Conservation (phyloP, 75 land plant species). For the Pinus taeda region DNA sequence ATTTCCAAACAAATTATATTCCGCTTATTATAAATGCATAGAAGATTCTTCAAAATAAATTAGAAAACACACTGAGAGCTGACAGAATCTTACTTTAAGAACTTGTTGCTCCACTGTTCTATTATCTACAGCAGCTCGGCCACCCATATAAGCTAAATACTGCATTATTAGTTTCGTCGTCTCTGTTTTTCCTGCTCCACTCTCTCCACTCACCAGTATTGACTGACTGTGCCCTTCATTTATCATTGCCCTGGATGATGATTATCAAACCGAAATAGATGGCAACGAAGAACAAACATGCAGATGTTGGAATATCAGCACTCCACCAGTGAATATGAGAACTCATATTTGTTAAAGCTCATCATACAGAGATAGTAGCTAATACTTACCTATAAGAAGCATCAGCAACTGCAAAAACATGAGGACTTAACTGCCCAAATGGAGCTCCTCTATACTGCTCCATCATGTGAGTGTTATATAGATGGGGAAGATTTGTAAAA, state of each 20-base stretch:
- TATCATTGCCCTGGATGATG: slow-evolving; percentile 77
- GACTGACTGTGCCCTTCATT: slow-evolving; percentile 80
- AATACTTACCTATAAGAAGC: slow-evolving; percentile 74
- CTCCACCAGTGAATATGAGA: background rate
- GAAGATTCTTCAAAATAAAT: background rate
- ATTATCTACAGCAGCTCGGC: slow-evolving; percentile 83
- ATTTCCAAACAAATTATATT: background rate
- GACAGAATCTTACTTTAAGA: slow-evolving; percentile 67
- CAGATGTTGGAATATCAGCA: background rate
- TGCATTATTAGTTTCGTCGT: slow-evolving; percentile 99
- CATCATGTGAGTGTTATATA: slow-evolving; percentile 95
- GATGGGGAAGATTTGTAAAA: slow-evolving; percentile 95
- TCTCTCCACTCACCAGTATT: slow-evolving; percentile 97
- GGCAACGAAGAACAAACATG: background rate
- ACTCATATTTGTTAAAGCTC: no score
- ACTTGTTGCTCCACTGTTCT: slow-evolving; percentile 98
- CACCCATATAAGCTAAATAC: slow-evolving; percentile 97
- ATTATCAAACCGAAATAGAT: slow-evolving; percentile 3
- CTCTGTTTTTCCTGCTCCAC: slow-evolving; percentile 99
- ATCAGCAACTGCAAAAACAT: slow-evolving; percentile 99
- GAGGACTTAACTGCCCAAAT: slow-evolving; percentile 95
- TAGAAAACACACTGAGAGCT: background rate
- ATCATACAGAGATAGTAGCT: background rate
- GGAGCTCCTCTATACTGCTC: slow-evolving; percentile 95
- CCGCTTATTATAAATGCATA: background rate